Evolutionary conservation across 179 eudicot genomes (phyloP).

Genomic region (Sideroxylon spinosum): DNA sequence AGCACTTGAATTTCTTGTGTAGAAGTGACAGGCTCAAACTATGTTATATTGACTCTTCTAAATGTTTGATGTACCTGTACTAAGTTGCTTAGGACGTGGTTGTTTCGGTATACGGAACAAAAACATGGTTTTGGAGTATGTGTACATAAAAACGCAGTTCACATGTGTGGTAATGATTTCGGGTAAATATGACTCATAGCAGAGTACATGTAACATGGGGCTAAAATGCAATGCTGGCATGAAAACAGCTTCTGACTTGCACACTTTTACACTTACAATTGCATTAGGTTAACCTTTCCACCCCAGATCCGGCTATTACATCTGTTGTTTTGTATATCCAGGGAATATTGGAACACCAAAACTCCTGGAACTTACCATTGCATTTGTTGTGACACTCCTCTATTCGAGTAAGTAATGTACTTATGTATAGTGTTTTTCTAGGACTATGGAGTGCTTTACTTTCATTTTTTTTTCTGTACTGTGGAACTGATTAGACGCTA

Average conservation of each 20-base stretch:
- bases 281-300: neutral
- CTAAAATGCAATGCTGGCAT: too few species aligned
- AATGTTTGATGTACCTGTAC: too few species aligned
- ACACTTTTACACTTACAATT: neutral
- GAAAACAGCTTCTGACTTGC: neutral
- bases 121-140: too few species aligned
- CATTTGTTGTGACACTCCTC: slow-evolving; percentile 83
- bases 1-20: too few species aligned
- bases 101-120: too few species aligned
- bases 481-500: neutral
- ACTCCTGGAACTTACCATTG: slow-evolving; percentile 82
- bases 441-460: neutral
- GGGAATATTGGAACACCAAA: slow-evolving; percentile 91
- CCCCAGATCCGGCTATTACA: neutral
- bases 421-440: neutral
- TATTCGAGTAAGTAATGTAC: slow-evolving; percentile 60
- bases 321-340: slow-evolving; percentile 14
- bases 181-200: too few species aligned
- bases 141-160: too few species aligned
- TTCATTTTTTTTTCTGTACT: neutral
- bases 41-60: too few species aligned
- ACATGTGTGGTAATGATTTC: too few species aligned
- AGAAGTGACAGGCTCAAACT: too few species aligned
- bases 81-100: too few species aligned
- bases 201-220: too few species aligned